Percentiles rank a stretch among this genome's conserved stretches.
phyloP scores from a whole-genome alignment of 176 grass and related monocot genomes.

The Lolium multiflorum region DNA sequence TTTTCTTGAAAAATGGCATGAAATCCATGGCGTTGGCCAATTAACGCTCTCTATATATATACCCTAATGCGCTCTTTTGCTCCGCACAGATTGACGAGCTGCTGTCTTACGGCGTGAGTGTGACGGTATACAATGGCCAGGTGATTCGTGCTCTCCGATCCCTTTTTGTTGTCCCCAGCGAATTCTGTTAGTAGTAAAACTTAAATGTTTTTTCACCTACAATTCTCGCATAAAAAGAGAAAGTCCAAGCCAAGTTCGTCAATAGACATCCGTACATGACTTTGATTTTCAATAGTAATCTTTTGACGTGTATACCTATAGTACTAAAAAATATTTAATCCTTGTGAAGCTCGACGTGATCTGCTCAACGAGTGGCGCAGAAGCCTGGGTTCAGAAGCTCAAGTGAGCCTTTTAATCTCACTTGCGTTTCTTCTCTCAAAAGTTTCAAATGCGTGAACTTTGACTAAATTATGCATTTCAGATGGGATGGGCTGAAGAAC shows the following conservation, averaged over 20 bases:
- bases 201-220: neutral
- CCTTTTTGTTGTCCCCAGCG: neutral
- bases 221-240: too few species aligned
- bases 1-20: neutral
- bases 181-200: neutral
- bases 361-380: conserved; percentile 67
- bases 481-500: conserved; percentile 58
- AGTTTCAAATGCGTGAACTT: neutral
- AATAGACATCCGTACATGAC: too few species aligned
- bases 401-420: conserved; percentile 44
- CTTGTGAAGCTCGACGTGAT: conserved; percentile 67
- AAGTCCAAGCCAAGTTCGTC: too few species aligned
- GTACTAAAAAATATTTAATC: neutral
- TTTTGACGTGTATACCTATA: neutral
- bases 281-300: neutral
- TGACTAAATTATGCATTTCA: neutral
- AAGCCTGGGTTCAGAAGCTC: conserved; percentile 79
- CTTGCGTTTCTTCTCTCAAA: neutral
- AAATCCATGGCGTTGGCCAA: neutral
- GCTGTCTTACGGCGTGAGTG: conserved; percentile 47
- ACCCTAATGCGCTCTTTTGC: too few species aligned
- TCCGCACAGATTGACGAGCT: conserved; percentile 51
- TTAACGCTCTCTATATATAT: neutral
- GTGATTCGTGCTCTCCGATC: conserved; percentile 8
- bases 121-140: conserved; percentile 68